Conservation (phyloP, 129 eudicot genomes). For the Daucus carota region DH1_v3.0 NC_030386.2:5652001-5652500, state of each 20-base stretch:
- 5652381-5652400: slow-evolving; percentile 17
- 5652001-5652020: slow-evolving; percentile 62
- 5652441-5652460: slow-evolving; percentile 14
- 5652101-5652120: slow-evolving; percentile 87
- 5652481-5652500: slow-evolving; percentile 26
- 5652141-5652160: slow-evolving; percentile 83
- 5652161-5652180: slow-evolving; percentile 60
- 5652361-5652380: slow-evolving; percentile 26
- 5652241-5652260: slow-evolving; percentile 12
- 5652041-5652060: slow-evolving; percentile 51
- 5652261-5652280: slow-evolving; percentile 18
- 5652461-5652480: slow-evolving; percentile 26
- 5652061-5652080: slow-evolving; percentile 32
- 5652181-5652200: slow-evolving; percentile 43
- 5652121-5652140: slow-evolving; percentile 79
- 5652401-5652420: slow-evolving; percentile 15
- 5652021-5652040: slow-evolving; percentile 86
- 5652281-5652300: slow-evolving; percentile 32
- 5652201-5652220: slow-evolving; percentile 3
- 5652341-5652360: slow-evolving; percentile 17
- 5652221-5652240: slow-evolving; percentile 5
- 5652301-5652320: slow-evolving; percentile 31
- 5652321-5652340: slow-evolving; percentile 30
- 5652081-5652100: slow-evolving; percentile 32
- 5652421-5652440: slow-evolving; percentile 10